phyloP scores from a whole-genome alignment of 306 rosid genomes.

The Quercus bicolor region DNA sequence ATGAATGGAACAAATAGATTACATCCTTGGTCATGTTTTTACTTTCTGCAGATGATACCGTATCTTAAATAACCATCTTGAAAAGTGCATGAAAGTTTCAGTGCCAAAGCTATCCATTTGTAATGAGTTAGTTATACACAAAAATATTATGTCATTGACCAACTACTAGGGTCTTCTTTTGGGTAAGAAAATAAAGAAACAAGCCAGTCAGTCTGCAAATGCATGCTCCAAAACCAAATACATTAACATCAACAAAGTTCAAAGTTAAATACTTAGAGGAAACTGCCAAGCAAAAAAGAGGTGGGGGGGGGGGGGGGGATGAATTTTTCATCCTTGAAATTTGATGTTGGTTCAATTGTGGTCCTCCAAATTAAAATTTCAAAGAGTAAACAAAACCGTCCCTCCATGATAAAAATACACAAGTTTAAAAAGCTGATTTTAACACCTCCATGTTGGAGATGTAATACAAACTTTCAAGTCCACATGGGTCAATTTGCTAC shows the following conservation, averaged over 20 bases:
- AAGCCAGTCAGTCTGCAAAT: too few species aligned
- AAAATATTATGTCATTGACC: not conserved
- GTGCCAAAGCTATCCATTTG: too few species aligned
- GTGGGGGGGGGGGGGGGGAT: fast-evolving
- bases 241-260: too few species aligned
- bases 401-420: not conserved
- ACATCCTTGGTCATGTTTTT: not conserved
- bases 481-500: not conserved
- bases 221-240: too few species aligned
- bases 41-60: too few species aligned
- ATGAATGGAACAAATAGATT: not conserved
- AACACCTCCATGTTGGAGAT: not conserved
- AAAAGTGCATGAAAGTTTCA: too few species aligned
- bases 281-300: not conserved
- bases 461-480: not conserved
- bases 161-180: not conserved
- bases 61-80: too few species aligned
- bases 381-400: too few species aligned
- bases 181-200: not conserved
- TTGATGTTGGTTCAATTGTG: too few species aligned
- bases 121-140: not conserved
- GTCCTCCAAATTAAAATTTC: too few species aligned
- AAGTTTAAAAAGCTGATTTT: not conserved
- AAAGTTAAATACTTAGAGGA: too few species aligned
- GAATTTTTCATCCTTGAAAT: too few species aligned